phyloP scores from a whole-genome alignment of 805 yeast genomes.

The Lipomyces sp. region DNA sequence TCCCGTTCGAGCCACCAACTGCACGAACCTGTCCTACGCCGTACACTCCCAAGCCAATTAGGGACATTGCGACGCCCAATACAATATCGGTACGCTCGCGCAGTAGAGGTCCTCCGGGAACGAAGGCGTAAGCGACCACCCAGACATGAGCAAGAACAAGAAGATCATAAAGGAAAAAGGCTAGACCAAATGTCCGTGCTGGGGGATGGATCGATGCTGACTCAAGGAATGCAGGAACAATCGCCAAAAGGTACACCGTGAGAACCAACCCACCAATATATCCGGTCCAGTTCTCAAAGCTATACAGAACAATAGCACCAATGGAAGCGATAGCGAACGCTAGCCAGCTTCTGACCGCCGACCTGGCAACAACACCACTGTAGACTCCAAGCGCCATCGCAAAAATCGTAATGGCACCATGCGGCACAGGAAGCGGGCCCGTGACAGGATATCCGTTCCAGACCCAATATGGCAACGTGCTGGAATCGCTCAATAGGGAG shows the following conservation, averaged over 20 bases:
- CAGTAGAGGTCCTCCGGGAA: slow-evolving; percentile 86
- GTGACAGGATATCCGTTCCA: slow-evolving; percentile 93
- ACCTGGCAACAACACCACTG: slow-evolving; percentile 48
- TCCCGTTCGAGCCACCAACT: slow-evolving; percentile 33
- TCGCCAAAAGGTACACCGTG: slow-evolving; percentile 56
- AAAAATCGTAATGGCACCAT: slow-evolving; percentile 66
- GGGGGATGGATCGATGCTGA: slow-evolving; percentile 61
- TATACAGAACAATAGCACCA: slow-evolving; percentile 58
- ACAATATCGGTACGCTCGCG: slow-evolving; percentile 88
- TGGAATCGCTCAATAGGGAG: slow-evolving; percentile 79
- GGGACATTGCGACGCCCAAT: slow-evolving; percentile 58
- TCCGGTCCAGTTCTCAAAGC: slow-evolving; percentile 69
- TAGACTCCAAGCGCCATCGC: slow-evolving; percentile 64
- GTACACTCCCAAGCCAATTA: slow-evolving; percentile 60
- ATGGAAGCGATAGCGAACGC: slow-evolving; percentile 52
- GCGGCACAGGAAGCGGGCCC: slow-evolving; percentile 88
- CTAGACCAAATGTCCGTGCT: slow-evolving; percentile 52
- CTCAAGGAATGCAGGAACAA: slow-evolving; percentile 43
- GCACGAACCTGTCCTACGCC: slow-evolving; percentile 39
- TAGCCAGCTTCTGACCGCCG: slow-evolving; percentile 39
- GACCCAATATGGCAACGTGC: slow-evolving; percentile 88
- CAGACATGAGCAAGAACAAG: slow-evolving; percentile 84
- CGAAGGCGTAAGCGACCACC: slow-evolving; percentile 98
- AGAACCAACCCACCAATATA: slow-evolving; percentile 71
- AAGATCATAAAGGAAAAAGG: slow-evolving; percentile 55